phyloP scores from a whole-genome alignment of 768 basidiomycete genomes.

The Rhodotorula paludigena region DNA sequence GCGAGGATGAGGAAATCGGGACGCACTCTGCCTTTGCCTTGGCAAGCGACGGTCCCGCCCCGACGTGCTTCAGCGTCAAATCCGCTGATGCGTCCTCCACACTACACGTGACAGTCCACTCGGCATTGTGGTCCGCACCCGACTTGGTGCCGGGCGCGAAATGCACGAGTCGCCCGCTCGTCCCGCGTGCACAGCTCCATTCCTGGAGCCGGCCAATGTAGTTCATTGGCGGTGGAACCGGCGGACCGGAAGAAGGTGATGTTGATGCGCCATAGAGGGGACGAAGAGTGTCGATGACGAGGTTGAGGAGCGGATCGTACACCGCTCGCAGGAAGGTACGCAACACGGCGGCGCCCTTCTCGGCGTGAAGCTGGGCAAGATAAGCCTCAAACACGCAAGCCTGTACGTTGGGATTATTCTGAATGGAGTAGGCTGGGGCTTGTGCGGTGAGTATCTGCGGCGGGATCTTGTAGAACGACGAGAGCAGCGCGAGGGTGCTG shows the following conservation, averaged over 20 bases:
- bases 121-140: too few relatives aligned
- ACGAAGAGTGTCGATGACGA: neutral
- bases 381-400: conserved; percentile 24
- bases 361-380: conserved; percentile 11
- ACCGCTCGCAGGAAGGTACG: conserved; percentile 4
- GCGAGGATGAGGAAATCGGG: too few relatives aligned
- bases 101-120: too few relatives aligned
- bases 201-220: conserved; percentile 1
- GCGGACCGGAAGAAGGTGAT: neutral
- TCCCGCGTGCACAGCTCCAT: neutral
- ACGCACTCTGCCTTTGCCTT: too few relatives aligned
- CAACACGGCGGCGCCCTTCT: conserved; percentile 3
- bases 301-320: neutral
- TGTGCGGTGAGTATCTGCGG: neutral
- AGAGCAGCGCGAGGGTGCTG: conserved; percentile 11
- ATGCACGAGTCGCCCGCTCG: too few relatives aligned
- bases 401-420: conserved; percentile 1
- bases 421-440: neutral
- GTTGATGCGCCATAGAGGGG: neutral
- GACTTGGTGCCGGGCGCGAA: too few relatives aligned
- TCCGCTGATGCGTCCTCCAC: too few relatives aligned
- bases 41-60: too few relatives aligned
- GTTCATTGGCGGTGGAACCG: neutral
- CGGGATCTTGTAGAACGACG: neutral
- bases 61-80: too few relatives aligned